phyloP scores from a whole-genome alignment of 305 asterid genomes.

The Fraxinus xanthoxyloides region DNA sequence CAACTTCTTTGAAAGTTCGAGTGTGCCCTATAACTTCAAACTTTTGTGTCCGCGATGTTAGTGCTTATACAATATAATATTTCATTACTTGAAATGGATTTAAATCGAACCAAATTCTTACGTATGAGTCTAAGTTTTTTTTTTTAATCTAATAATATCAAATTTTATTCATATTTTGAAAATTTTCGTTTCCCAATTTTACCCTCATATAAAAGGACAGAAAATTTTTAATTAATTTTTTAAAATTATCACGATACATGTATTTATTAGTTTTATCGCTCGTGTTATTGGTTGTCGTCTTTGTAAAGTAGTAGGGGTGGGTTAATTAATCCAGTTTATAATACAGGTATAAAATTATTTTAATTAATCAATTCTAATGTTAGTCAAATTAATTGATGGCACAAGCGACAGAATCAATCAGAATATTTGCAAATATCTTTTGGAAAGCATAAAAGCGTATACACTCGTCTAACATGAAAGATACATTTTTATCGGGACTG shows the following conservation, averaged over 20 bases:
- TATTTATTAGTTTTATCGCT: not conserved
- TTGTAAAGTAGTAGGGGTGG: conserved; percentile 17
- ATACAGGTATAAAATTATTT: conserved; percentile 14
- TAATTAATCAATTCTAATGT: conserved; percentile 1
- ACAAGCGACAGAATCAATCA: conserved; percentile 31
- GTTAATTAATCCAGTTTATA: not conserved
- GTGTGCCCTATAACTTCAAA: no score
- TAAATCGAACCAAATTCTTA: not conserved
- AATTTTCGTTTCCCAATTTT: not conserved
- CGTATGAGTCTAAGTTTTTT: not conserved
- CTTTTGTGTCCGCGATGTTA: no score
- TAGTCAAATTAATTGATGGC: conserved; percentile 28
- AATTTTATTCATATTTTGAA: not conserved
- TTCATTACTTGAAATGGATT: not conserved
- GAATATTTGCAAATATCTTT: conserved; percentile 15
- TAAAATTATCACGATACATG: not conserved
- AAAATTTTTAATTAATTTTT: no score
- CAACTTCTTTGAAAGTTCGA: no score
- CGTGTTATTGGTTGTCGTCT: conserved; percentile 11
- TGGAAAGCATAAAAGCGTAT: conserved; percentile 3
- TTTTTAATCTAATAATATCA: not conserved
- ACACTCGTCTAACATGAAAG: conserved; percentile 19
- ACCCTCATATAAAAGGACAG: not conserved
- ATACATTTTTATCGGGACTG: no score
- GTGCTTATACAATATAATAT: no score